phyloP scores from a whole-genome alignment of 2,329 filamentous ascomycete genomes.

The Penicillium sp. region DNA sequence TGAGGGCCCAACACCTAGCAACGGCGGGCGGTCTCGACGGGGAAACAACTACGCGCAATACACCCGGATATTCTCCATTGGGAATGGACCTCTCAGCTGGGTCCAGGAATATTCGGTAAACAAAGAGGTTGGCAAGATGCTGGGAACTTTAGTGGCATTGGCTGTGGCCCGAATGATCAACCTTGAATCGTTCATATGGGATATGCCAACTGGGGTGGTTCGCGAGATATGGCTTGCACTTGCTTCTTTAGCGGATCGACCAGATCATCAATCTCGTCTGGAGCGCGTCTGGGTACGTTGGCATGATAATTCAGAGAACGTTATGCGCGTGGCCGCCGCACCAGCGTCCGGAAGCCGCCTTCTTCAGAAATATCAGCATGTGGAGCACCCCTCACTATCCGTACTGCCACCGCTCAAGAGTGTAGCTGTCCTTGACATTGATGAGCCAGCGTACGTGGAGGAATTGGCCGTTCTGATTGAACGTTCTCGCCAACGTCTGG shows the following conservation, averaged over 20 bases:
- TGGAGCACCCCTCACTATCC: conserved; percentile 76
- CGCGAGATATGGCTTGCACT: conserved; percentile 76
- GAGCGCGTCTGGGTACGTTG: conserved; percentile 74
- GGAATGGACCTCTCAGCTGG: conserved; percentile 74
- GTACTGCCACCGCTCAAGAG: conserved; percentile 68
- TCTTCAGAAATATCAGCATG: conserved; percentile 51
- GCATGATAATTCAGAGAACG: conserved; percentile 63
- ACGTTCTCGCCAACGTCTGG: conserved; percentile 59
- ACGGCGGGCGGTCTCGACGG: conserved; percentile 39
- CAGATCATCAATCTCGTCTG: conserved; percentile 59
- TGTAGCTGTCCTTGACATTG: conserved; percentile 71
- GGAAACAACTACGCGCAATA: conserved; percentile 73
- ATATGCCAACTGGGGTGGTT: conserved; percentile 80
- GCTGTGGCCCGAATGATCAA: conserved; percentile 77
- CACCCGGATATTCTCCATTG: conserved; percentile 74
- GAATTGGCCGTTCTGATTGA: conserved; percentile 74
- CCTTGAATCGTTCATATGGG: conserved; percentile 77
- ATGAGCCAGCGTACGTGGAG: conserved; percentile 74
- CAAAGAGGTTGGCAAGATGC: conserved; percentile 80
- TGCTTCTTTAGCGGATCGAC: conserved; percentile 60
- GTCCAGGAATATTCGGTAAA: conserved; percentile 75
- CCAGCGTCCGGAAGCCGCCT: conserved; percentile 32
- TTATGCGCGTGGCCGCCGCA: conserved; percentile 19
- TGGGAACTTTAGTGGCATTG: conserved; percentile 73
- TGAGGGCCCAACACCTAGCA: conserved; percentile 1